Conservation (phyloP, 768 basidiomycete species). For the Hygrophoropsis aurantiaca region DNA sequence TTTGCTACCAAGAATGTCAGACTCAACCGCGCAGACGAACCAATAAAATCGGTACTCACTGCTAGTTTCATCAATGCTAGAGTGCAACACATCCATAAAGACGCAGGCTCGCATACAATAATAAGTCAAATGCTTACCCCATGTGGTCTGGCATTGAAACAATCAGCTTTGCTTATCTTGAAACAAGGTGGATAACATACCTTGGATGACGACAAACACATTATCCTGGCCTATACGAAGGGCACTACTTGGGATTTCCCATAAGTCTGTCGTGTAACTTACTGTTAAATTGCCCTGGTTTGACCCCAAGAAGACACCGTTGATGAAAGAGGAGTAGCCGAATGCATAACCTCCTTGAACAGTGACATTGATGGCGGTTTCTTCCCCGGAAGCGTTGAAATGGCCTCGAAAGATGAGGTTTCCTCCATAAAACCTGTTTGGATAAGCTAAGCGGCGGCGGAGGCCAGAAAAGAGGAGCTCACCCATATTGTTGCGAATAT, state of each 20-base stretch:
- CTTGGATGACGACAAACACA: constrained; percentile 40
- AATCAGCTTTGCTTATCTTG: neutral
- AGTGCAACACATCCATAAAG: neutral
- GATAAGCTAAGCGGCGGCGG: neutral
- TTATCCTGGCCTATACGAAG: constrained; percentile 40
- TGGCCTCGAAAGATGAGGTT: constrained; percentile 21
- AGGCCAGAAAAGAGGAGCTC: constrained; percentile 3
- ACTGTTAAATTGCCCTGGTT: constrained; percentile 43
- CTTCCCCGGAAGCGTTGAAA: constrained; percentile 34
- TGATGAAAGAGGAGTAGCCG: constrained; percentile 33
- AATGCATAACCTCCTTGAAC: constrained; percentile 28
- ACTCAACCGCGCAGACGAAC: neutral
- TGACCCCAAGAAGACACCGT: constrained; percentile 49
- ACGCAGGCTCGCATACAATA: neutral
- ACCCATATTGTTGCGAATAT: constrained; percentile 56
- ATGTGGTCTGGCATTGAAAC: constrained; percentile 40
- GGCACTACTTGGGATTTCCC: constrained; percentile 37
- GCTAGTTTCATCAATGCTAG: constrained; percentile 48
- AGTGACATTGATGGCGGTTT: constrained; percentile 11
- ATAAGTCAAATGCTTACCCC: constrained; percentile 33
- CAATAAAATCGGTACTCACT: constrained; percentile 28
- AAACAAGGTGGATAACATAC: constrained; percentile 12
- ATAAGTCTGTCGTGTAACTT: constrained; percentile 42
- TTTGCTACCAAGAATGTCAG: constrained; percentile 32
- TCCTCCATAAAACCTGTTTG: constrained; percentile 18